Conservation (phyloP, 2,329 filamentous ascomycete genomes). For the Dactylonectria estremocensis region DNA sequence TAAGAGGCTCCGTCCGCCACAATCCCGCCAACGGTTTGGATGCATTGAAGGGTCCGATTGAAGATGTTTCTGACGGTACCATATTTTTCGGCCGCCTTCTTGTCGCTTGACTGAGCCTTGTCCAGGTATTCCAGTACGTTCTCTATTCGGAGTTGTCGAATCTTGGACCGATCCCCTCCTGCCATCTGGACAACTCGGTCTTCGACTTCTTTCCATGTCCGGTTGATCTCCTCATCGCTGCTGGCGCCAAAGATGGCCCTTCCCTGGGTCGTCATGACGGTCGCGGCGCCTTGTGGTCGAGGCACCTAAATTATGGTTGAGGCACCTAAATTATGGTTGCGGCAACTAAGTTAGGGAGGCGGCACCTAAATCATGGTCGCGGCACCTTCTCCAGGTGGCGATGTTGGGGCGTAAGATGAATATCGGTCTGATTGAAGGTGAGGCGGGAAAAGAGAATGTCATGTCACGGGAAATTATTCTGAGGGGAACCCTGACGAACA, state of each 20-base stretch:
- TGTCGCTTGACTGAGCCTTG: slow-evolving; percentile 43
- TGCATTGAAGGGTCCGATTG: slow-evolving; percentile 52
- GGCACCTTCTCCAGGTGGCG: no score
- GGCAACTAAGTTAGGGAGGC: no score
- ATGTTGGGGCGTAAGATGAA: no score
- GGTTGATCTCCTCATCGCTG: slow-evolving; percentile 45
- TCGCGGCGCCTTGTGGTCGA: neutral
- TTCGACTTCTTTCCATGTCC: slow-evolving; percentile 53
- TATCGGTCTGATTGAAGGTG: no score
- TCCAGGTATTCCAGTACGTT: slow-evolving; percentile 51
- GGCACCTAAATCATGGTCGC: no score
- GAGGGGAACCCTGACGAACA: neutral
- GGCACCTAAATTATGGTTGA: no score
- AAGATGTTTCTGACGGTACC: slow-evolving; percentile 48
- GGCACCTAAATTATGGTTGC: no score
- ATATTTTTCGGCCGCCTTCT: slow-evolving; percentile 50
- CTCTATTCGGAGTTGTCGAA: slow-evolving; percentile 49
- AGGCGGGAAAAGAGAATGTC: no score
- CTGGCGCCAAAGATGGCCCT: neutral
- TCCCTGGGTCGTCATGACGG: neutral
- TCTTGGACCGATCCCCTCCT: slow-evolving; percentile 47
- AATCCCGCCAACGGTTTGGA: slow-evolving; percentile 53
- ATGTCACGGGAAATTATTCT: no score
- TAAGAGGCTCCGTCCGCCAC: slow-evolving; percentile 49
- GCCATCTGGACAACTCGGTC: slow-evolving; percentile 52